These are phyloP conservation scores for Polygonum aviculare DNA, from an alignment of 148 eudicot genomes.

Conservation along the genomic window DNA sequence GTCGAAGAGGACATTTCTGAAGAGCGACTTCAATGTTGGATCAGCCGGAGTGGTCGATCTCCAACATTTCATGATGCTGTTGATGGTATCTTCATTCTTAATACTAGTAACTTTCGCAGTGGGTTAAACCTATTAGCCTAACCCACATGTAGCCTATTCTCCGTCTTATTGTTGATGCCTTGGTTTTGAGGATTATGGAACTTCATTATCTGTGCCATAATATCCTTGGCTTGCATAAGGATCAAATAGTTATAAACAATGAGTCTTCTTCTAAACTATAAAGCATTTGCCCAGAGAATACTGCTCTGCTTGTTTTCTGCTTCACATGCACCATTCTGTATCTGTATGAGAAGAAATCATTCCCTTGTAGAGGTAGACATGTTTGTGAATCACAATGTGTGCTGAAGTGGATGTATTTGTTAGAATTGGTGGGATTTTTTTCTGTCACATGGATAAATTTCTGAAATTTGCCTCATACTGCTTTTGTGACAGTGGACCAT, in stretches of 20 bases:
- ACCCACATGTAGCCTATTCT: background rate
- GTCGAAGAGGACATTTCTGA: constrained; percentile 79
- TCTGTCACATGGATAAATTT: background rate
- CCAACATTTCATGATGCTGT: constrained; percentile 66
- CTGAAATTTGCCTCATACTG: background rate
- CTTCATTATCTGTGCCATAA: background rate
- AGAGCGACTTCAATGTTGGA: constrained; percentile 69
- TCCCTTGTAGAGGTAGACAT: background rate
- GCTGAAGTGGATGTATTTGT: background rate
- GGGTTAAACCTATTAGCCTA: background rate
- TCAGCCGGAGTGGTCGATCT: constrained; percentile 49
- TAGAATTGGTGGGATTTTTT: background rate
- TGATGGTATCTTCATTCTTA: constrained; percentile 39
- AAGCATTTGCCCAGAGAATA: background rate
- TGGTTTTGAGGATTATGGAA: background rate
- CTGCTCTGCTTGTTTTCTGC: background rate
- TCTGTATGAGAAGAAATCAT: background rate
- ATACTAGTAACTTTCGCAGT: background rate
- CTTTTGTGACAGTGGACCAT: constrained; percentile 44
- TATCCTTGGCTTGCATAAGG: background rate
- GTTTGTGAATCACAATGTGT: background rate
- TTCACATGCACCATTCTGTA: background rate
- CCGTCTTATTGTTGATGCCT: background rate
- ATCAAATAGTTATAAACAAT: background rate
- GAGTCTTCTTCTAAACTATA: background rate